Conservation (phyloP, 306 rosid species). For the Glycyrrhiza uralensis region DNA sequence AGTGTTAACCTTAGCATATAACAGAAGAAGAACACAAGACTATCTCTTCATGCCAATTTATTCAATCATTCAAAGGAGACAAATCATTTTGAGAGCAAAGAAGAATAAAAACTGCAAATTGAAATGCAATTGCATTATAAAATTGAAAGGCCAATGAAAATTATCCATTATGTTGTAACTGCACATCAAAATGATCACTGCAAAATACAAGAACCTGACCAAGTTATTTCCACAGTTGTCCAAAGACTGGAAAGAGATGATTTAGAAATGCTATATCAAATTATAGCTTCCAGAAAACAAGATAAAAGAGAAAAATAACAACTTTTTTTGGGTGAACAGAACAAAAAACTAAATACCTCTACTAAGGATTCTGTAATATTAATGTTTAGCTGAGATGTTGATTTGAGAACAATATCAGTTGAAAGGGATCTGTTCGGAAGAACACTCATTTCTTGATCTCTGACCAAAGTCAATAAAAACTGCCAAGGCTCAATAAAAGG, state of each 20-base stretch:
- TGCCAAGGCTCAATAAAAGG: slow-evolving; percentile 95
- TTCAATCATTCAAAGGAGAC: neutral
- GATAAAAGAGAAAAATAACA: neutral
- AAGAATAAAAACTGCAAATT: neutral
- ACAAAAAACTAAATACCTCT: slow-evolving; percentile 52
- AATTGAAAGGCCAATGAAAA: neutral
- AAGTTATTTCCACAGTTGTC: neutral
- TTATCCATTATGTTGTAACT: neutral
- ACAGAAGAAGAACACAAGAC: neutral
- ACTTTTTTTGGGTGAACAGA: neutral
- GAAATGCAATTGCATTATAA: neutral
- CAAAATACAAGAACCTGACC: slow-evolving; percentile 5
- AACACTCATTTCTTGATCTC: slow-evolving; percentile 62
- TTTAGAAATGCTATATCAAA: neutral
- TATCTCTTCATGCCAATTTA: neutral
- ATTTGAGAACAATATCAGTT: slow-evolving; percentile 64
- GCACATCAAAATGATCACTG: neutral
- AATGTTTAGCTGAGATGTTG: slow-evolving; percentile 64
- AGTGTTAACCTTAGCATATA: neutral
- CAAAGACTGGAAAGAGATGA: neutral
- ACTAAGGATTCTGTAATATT: slow-evolving; percentile 79
- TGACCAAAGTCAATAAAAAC: slow-evolving; percentile 50
- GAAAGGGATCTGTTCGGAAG: slow-evolving; percentile 53
- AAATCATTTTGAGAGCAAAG: neutral
- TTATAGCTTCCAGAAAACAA: neutral